These are phyloP conservation scores for Diddensiella caesifluorescens DNA, from an alignment of 805 yeast genomes.

Conservation along the genomic window DNA sequence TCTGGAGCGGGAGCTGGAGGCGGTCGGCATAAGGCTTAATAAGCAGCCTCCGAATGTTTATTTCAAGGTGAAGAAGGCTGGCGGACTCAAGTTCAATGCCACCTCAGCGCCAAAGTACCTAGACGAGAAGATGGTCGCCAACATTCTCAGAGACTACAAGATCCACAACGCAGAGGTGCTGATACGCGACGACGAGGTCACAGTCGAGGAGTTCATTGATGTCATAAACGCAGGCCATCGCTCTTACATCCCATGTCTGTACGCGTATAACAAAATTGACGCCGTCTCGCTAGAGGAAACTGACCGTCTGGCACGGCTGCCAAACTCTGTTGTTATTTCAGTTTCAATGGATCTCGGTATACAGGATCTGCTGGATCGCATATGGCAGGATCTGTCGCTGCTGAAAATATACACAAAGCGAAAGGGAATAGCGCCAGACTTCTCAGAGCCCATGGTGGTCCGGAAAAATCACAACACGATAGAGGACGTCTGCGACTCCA, in stretches of 20 bases:
- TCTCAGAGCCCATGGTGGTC: conserved; percentile 87
- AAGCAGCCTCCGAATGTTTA: conserved; percentile 74
- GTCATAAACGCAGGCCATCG: conserved; percentile 82
- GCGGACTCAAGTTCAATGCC: conserved; percentile 82
- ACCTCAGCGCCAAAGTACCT: conserved; percentile 76
- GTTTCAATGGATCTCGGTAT: conserved; percentile 85
- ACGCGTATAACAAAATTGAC: conserved; percentile 92
- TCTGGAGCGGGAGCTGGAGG: conserved; percentile 82
- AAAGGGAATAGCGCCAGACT: conserved; percentile 76
- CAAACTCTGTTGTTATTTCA: conserved; percentile 89
- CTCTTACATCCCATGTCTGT: conserved; percentile 83
- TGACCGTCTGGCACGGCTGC: conserved; percentile 85
- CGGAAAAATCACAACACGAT: conserved; percentile 66
- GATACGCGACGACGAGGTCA: conserved; percentile 79
- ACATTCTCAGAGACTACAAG: conserved; percentile 77
- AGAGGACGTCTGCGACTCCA: conserved; percentile 83
- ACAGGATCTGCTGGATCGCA: conserved; percentile 82
- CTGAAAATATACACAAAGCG: conserved; percentile 78
- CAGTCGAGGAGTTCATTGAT: conserved; percentile 91
- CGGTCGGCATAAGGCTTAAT: conserved; percentile 89
- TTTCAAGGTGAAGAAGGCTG: conserved; percentile 75
- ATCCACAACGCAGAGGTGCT: conserved; percentile 92
- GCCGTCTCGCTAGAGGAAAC: conserved; percentile 93
- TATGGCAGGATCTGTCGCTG: conserved; percentile 82
- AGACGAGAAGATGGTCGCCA: conserved; percentile 72